A percentile compares a stretch with the other conserved stretches of the same genome.
These are phyloP conservation scores for Chrysopogon serrulatus DNA, from an alignment of 176 grass and related monocot species.

Conservation along the genomic window DNA sequence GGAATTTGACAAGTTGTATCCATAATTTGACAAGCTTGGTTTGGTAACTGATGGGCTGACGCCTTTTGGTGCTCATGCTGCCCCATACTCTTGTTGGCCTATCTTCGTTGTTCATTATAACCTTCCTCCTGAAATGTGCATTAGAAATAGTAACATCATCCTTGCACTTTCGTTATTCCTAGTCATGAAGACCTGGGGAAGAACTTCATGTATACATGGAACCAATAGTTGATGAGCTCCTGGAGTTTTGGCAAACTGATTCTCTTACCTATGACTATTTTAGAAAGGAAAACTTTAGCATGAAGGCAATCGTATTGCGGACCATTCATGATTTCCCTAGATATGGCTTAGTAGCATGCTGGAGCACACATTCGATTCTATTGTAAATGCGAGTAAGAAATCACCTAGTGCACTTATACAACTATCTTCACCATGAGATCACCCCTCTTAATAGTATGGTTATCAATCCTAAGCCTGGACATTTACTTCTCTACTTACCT, in stretches of 20 bases:
- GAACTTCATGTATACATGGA: neutral
- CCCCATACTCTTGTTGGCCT: neutral
- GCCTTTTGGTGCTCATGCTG: neutral
- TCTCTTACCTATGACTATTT: neutral
- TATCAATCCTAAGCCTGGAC: too few species aligned
- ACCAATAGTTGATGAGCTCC: slow-evolving; percentile 1
- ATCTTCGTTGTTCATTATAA: neutral
- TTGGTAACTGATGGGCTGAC: neutral
- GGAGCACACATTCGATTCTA: slow-evolving; percentile 1
- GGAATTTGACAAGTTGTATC: neutral
- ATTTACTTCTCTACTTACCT: too few species aligned
- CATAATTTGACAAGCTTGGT: neutral
- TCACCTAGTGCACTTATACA: too few species aligned
- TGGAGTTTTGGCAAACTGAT: neutral
- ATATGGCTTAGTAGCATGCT: neutral
- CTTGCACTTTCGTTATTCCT: neutral
- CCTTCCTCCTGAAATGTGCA: neutral
- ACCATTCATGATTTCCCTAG: neutral
- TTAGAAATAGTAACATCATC: neutral
- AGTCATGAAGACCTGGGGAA: neutral
- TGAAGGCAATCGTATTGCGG: neutral
- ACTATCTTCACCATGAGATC: too few species aligned
- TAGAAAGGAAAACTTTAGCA: neutral
- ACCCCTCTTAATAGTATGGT: too few species aligned
- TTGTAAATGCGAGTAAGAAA: too few species aligned